Evolutionary conservation across 805 yeast genomes (phyloP).

Genomic region (Ogataea chonburiensis): DNA sequence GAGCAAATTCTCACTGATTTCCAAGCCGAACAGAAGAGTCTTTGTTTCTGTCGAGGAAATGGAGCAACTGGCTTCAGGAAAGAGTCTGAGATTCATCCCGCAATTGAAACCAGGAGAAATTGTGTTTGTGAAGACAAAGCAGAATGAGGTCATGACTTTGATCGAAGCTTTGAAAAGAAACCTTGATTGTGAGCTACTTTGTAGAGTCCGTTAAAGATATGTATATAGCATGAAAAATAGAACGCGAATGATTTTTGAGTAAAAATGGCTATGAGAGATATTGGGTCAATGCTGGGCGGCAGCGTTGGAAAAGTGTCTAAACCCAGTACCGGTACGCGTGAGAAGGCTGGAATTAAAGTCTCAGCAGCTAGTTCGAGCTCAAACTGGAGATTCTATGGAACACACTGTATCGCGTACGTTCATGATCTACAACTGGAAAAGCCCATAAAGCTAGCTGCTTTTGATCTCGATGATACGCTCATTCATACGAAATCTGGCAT

Average conservation of each 20-base stretch:
- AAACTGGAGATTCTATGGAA: conserved; percentile 7
- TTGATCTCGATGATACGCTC: conserved; percentile 84
- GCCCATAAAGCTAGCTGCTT: conserved; percentile 54
- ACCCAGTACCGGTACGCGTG: neutral
- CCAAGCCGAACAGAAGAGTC: conserved; percentile 82
- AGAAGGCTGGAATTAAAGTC: neutral
- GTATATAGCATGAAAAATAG: conserved; percentile 13
- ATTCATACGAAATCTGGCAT: conserved; percentile 62
- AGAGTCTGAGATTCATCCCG: conserved; percentile 66
- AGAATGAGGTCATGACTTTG: conserved; percentile 61
- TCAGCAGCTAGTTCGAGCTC: neutral
- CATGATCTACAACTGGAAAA: conserved; percentile 5
- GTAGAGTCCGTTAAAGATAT: conserved; percentile 50
- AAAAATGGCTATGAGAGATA: conserved; percentile 2
- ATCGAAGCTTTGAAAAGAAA: conserved; percentile 82
- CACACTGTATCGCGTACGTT: conserved; percentile 18
- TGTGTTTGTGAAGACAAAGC: conserved; percentile 57
- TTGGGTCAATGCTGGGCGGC: conserved; percentile 1
- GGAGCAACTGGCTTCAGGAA: conserved; percentile 71
- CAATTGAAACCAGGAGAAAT: conserved; percentile 91
- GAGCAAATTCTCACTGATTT: conserved; percentile 65
- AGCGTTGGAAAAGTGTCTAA: neutral
- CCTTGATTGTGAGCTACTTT: conserved; percentile 73
- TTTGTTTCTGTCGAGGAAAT: conserved; percentile 62
- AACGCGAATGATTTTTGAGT: conserved; percentile 7